Percentiles rank a stretch among this genome's conserved stretches.
Conservation (phyloP, 768 basidiomycete species). For the Suillus subalutaceus region DNA sequence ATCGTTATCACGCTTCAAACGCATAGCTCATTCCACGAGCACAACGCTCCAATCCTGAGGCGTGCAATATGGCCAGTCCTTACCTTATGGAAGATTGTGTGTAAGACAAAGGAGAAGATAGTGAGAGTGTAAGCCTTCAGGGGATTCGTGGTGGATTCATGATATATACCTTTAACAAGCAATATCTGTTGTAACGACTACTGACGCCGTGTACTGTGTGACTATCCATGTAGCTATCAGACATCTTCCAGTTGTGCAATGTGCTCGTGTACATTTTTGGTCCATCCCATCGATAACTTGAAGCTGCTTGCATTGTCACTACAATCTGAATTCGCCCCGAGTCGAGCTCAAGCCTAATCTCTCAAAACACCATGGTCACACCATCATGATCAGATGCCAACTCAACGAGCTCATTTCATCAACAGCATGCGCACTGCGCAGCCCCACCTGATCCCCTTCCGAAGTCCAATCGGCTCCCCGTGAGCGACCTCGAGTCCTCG, state of each 20-base stretch:
- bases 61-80: conserved; percentile 27
- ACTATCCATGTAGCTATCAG: background rate
- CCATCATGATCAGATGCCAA: conserved; percentile 5
- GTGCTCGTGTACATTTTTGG: background rate
- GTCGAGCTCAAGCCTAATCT: background rate
- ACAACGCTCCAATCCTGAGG: conserved; percentile 17
- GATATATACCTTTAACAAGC: background rate
- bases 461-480: conserved; percentile 48
- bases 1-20: conserved; percentile 54
- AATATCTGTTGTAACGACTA: background rate
- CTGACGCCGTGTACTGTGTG: background rate
- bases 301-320: background rate
- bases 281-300: background rate
- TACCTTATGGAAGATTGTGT: conserved; percentile 4
- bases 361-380: conserved; percentile 11
- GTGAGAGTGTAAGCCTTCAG: background rate
- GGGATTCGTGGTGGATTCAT: background rate
- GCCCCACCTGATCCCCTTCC: conserved; percentile 43
- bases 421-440: no score
- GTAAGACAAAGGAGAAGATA: background rate
- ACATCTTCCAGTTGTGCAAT: no score
- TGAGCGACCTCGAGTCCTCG: conserved; percentile 59
- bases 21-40: conserved; percentile 27
- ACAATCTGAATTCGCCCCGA: background rate
- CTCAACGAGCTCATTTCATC: conserved; percentile 55